phyloP scores from a whole-genome alignment of 2,329 filamentous ascomycete genomes.

The Anisogramma anomala region DNA sequence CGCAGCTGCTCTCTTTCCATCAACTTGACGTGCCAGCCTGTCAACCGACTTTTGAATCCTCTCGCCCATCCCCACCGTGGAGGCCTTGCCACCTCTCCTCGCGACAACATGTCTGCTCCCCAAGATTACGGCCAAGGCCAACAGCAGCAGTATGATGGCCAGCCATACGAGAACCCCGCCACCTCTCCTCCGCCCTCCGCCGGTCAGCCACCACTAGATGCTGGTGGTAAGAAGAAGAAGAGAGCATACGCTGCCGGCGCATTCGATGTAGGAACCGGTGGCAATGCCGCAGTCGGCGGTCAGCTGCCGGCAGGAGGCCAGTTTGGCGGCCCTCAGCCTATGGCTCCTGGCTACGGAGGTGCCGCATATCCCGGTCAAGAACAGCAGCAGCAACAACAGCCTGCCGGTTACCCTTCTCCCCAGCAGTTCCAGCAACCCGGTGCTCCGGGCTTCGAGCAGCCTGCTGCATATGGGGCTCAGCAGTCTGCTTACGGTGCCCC shows the following conservation, averaged over 20 bases:
- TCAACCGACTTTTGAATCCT: no score
- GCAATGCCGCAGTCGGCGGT: conserved; percentile 56
- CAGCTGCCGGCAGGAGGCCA: conserved; percentile 29
- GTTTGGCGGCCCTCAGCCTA: conserved; percentile 35
- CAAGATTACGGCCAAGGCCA: conserved; percentile 41
- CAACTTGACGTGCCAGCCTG: no score
- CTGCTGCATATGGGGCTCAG: conserved; percentile 26
- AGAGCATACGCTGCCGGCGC: conserved; percentile 88
- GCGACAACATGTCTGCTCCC: conserved; percentile 43
- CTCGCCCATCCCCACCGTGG: conserved; percentile 17
- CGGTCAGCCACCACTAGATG: conserved; percentile 23
- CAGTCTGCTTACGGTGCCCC: conserved; percentile 28
- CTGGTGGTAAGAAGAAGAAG: conserved; percentile 70
- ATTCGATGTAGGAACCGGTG: conserved; percentile 82
- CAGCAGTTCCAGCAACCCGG: conserved; percentile 33
- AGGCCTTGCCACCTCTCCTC: conserved; percentile 14
- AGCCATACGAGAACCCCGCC: conserved; percentile 28
- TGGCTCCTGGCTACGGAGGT: conserved; percentile 42
- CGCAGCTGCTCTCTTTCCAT: no score
- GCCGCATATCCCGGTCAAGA: conserved; percentile 40
- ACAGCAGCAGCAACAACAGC: conserved; percentile 26
- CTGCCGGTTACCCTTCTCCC: conserved; percentile 30
- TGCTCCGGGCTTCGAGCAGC: conserved; percentile 28
- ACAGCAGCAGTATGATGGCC: conserved; percentile 25
- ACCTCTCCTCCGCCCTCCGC: conserved; percentile 25